Percentiles rank a stretch among this genome's conserved stretches.
phyloP scores from a whole-genome alignment of 495 filamentous ascomycete species.

The Penicillium bialowiezense region DNA sequence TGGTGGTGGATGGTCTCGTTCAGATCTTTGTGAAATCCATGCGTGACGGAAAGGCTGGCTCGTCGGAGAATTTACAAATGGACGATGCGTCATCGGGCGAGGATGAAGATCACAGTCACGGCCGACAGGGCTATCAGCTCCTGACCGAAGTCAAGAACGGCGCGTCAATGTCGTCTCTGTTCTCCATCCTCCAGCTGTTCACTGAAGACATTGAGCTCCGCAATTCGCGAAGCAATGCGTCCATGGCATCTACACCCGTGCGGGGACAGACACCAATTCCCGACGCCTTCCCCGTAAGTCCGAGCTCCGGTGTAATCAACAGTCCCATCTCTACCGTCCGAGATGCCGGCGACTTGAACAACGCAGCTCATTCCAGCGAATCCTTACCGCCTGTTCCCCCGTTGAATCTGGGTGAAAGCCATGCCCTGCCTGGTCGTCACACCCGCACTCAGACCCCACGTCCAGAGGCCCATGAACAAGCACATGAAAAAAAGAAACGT shows the following conservation, averaged over 20 bases:
- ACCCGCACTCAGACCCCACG: slow-evolving; percentile 17
- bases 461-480: background rate
- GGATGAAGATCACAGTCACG: slow-evolving; percentile 55
- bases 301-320: slow-evolving; percentile 34
- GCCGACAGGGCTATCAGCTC: slow-evolving; percentile 81
- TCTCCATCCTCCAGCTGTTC: slow-evolving; percentile 94
- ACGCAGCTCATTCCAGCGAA: slow-evolving; percentile 19
- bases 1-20: slow-evolving; percentile 94
- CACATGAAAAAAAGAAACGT: slow-evolving; percentile 25
- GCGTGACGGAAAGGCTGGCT: slow-evolving; percentile 47
- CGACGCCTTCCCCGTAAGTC: slow-evolving; percentile 46
- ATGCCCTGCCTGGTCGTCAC: slow-evolving; percentile 19
- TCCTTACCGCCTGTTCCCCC: slow-evolving; percentile 62
- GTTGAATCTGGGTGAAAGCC: slow-evolving; percentile 62
- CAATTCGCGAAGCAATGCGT: slow-evolving; percentile 46
- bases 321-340: slow-evolving; percentile 28
- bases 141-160: slow-evolving; percentile 98
- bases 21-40: slow-evolving; percentile 97
- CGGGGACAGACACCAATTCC: slow-evolving; percentile 33
- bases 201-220: slow-evolving; percentile 89
- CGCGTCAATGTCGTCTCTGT: slow-evolving; percentile 96
- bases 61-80: slow-evolving; percentile 21
- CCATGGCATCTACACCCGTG: slow-evolving; percentile 39
- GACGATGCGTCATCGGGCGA: slow-evolving; percentile 57
- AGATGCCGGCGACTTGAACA: slow-evolving; percentile 16